Base-by-base conservation (phyloP, 495 filamentous ascomycete species). In the Paragyromitra xinjiangensis region DNA sequence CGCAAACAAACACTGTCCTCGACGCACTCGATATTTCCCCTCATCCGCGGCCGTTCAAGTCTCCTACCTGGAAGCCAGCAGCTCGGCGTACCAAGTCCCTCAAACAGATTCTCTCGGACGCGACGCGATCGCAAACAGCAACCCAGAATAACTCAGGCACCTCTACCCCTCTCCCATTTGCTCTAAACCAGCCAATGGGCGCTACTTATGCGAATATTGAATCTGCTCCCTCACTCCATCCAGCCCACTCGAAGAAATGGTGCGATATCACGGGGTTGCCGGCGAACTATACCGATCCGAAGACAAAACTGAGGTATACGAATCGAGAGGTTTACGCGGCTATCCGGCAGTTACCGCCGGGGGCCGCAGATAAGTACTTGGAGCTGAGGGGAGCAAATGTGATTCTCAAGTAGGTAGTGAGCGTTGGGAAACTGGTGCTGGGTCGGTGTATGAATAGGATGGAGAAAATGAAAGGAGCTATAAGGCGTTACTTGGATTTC, bases 11-110 rank as follows among this genome's bases (percentile, higher is more conserved):
- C 63, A 64, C 81, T 37, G 50, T 97, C 50, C 90, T 99, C 63
- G 93, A 97, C 83, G 84, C 90, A 75, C 92, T 98, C 71, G 95
- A 99, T 84, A 92, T 97, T 78, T 90, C 94, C 73, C 86, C 89
- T 19, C 87, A 93, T 81, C 91, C 88, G 29, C 93, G 94, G 83
- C 92, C 89, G 69, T 98, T 96, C 87, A 94, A 95, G 78, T 97
- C 93, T 81, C 86, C 91, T 0, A 84, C 90, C 82, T 99, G 95
- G 95, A 93, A 91, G 75, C 92, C 96, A 19, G 92, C 94, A 70
- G 92, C 94, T 83, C 93, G 95, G 14, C 93, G 95, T 83, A 98
- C 98, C 87, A 98, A 98, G 86, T 97, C 96, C 82, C 91, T 98
- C 84, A 98, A 98, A 84, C 93, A 97, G 82, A 94, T 98, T 72